Conservation (phyloP, 2,329 filamentous ascomycete species). For the Paraphoma chrysanthemicola region DNA sequence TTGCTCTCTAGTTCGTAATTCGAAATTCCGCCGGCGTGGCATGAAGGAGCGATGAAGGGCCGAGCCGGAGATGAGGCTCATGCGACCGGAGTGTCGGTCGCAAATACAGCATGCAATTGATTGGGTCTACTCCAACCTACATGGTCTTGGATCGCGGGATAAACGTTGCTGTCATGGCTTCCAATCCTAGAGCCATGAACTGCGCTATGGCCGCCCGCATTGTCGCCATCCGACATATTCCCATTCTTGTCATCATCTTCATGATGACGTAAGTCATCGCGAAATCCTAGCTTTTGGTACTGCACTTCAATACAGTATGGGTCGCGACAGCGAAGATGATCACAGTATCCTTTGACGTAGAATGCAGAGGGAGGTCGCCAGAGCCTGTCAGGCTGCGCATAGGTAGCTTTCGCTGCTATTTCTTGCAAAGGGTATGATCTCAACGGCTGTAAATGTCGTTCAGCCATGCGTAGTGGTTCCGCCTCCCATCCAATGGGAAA, state of each 20-base stretch:
- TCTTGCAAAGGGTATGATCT: too few relatives aligned
- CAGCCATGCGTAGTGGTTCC: too few relatives aligned
- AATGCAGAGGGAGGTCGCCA: not conserved
- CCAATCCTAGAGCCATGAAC: too few relatives aligned
- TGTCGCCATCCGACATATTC: conserved; percentile 1
- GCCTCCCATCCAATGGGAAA: too few relatives aligned
- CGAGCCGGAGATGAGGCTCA: not conserved
- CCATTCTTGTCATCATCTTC: conserved; percentile 1
- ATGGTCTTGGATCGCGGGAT: too few relatives aligned
- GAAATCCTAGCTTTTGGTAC: not conserved
- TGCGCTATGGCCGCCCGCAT: not conserved
- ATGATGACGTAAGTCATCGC: not conserved
- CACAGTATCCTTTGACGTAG: not conserved
- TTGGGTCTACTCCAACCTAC: too few relatives aligned
- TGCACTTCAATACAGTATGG: not conserved
- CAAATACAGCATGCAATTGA: too few relatives aligned
- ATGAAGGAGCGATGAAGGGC: not conserved
- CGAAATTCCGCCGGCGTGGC: not conserved
- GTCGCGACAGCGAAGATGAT: not conserved
- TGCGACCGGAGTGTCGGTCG: not conserved
- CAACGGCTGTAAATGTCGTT: too few relatives aligned
- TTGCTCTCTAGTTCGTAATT: too few relatives aligned
- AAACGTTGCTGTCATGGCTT: too few relatives aligned
- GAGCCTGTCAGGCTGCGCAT: not conserved
- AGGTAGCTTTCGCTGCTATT: too few relatives aligned